Conservation (phyloP, 192 early-diverging fungal species). For the Backusella tuberculispora region DNA sequence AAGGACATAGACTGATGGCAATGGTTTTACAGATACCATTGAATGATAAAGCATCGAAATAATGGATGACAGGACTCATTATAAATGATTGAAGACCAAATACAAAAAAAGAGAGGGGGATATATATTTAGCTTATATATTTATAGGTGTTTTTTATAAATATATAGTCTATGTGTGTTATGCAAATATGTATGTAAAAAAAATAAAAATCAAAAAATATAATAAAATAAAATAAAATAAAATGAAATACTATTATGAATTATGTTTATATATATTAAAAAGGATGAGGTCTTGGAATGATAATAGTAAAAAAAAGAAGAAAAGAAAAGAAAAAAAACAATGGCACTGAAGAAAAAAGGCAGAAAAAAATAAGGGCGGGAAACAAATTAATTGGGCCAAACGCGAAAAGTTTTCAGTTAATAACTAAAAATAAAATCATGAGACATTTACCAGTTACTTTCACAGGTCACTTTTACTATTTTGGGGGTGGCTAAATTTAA, state of each 20-base stretch:
- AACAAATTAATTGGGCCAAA: not conserved
- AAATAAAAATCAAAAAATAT: too few relatives aligned
- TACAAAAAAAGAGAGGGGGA: too few relatives aligned
- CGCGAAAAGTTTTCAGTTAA: not conserved
- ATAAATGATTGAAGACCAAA: not conserved
- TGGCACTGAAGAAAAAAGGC: not conserved
- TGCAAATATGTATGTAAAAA: too few relatives aligned
- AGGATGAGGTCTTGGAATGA: not conserved
- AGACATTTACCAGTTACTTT: conserved; percentile 1
- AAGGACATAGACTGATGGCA: conserved; percentile 87
- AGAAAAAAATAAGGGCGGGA: not conserved
- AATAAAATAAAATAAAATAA: too few relatives aligned
- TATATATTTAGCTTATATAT: not conserved
- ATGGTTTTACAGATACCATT: conserved; percentile 87
- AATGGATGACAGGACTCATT: conserved; percentile 36
- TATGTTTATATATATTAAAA: too few relatives aligned
- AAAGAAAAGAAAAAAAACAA: not conserved
- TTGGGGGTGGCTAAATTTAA: not conserved
- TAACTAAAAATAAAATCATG: conserved; percentile 7
- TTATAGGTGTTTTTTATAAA: too few relatives aligned
- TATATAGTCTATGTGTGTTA: too few relatives aligned
- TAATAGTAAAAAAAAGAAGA: not conserved
- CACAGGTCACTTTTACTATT: conserved; percentile 1
- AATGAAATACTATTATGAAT: too few relatives aligned
- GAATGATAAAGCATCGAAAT: conserved; percentile 77